Evolutionary conservation across 306 rosid genomes (phyloP).

Genomic region (Prunus campanulata): DNA sequence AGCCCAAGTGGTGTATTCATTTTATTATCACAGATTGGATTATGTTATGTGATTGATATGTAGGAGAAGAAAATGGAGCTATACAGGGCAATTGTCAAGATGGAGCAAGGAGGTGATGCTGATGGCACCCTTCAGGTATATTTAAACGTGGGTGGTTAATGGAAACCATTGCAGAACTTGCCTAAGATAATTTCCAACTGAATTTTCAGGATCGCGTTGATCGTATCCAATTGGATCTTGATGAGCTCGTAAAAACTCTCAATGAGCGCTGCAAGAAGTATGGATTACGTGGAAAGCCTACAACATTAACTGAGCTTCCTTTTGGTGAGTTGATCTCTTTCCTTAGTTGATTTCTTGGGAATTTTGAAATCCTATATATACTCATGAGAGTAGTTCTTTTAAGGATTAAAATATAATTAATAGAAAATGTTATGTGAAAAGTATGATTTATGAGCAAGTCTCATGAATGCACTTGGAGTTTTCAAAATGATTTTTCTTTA

Average conservation of each 20-base stretch:
- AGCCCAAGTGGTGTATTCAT: not conserved
- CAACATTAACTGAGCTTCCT: slow-evolving; percentile 84
- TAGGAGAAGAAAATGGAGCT: slow-evolving; percentile 94
- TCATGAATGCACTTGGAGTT: not conserved
- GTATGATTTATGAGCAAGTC: not conserved
- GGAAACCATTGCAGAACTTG: slow-evolving; percentile 18
- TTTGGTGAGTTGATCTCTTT: slow-evolving; percentile 62
- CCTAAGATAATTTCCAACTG: slow-evolving; percentile 27
- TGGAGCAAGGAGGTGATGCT: slow-evolving; percentile 69
- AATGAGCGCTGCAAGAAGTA: slow-evolving; percentile 92
- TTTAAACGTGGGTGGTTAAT: slow-evolving; percentile 16
- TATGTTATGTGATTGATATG: slow-evolving; percentile 17
- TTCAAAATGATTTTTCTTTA: not conserved
- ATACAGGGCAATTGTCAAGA: slow-evolving; percentile 76
- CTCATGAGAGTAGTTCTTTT: not conserved
- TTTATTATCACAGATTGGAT: not conserved
- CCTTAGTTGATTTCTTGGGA: not conserved
- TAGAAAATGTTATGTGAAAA: not conserved
- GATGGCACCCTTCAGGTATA: slow-evolving; percentile 72
- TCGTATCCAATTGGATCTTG: slow-evolving; percentile 68
- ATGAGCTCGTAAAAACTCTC: slow-evolving; percentile 74
- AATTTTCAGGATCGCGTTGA: slow-evolving; percentile 67
- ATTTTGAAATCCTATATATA: not conserved
- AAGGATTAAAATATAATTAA: not conserved
- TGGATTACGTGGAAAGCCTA: slow-evolving; percentile 83